These are phyloP conservation scores for Camelina laxa DNA, from an alignment of 345 rosid genomes.

Conservation along the genomic window DNA sequence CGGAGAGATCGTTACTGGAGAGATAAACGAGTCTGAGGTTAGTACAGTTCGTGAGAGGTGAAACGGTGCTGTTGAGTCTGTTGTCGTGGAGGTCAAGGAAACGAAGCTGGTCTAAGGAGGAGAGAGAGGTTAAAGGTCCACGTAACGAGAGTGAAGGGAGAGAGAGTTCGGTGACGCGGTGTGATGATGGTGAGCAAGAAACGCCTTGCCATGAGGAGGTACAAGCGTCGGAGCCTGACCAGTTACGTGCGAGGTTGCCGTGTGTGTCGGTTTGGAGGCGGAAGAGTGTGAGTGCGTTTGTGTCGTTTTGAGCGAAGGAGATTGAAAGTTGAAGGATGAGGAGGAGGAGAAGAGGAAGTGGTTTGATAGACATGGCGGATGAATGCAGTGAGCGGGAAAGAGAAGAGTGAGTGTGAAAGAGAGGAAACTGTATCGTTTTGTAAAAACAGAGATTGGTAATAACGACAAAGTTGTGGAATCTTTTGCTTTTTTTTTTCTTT, in stretches of 20 bases:
- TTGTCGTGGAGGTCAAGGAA: slow-evolving; percentile 84
- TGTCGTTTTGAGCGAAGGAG: slow-evolving; percentile 58
- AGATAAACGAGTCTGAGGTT: slow-evolving; percentile 81
- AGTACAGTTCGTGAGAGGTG: slow-evolving; percentile 64
- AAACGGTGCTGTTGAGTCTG: slow-evolving; percentile 76
- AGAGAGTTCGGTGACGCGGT: slow-evolving; percentile 58
- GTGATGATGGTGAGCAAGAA: slow-evolving; percentile 58
- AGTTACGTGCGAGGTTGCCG: slow-evolving; percentile 75
- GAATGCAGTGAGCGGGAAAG: slow-evolving; percentile 43
- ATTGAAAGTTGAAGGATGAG: slow-evolving; percentile 25
- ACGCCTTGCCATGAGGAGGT: slow-evolving; percentile 77
- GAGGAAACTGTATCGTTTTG: slow-evolving; percentile 25
- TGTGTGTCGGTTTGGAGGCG: slow-evolving; percentile 82
- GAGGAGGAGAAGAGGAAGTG: slow-evolving; percentile 18
- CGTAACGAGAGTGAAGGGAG: slow-evolving; percentile 78
- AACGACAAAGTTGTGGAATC: slow-evolving; percentile 40
- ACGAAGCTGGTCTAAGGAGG: slow-evolving; percentile 79
- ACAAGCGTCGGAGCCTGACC: slow-evolving; percentile 81
- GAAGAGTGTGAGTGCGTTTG: slow-evolving; percentile 73
- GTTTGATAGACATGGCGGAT: slow-evolving; percentile 41
- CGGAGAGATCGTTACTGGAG: slow-evolving; percentile 75
- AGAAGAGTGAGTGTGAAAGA: slow-evolving; percentile 43
- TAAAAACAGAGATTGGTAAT: background rate
- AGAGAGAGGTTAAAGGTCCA: slow-evolving; percentile 72
- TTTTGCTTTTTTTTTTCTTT: slow-evolving; percentile 10